Evolutionary conservation across 2,329 filamentous ascomycete genomes (phyloP).

Genomic region (Penicillium sp.): DNA sequence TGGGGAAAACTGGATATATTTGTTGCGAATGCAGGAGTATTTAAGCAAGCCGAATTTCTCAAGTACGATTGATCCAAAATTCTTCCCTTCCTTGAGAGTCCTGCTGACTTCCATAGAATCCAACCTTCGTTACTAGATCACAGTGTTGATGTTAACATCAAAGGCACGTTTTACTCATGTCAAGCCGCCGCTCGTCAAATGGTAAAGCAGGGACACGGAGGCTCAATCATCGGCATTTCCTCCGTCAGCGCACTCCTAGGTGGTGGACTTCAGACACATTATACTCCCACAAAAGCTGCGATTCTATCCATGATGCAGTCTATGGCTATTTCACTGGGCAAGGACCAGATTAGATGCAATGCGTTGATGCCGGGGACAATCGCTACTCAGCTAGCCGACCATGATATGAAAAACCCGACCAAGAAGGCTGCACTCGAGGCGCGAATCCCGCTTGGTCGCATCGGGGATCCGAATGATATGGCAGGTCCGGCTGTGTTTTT

Average conservation of each 20-base stretch:
- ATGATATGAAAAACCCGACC: conserved; percentile 64
- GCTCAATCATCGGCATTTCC: conserved; percentile 33
- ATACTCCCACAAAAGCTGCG: conserved; percentile 81
- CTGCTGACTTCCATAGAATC: conserved; percentile 59
- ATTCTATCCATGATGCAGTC: conserved; percentile 77
- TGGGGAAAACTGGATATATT: conserved; percentile 35
- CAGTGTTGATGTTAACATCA: conserved; percentile 27
- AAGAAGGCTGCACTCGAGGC: conserved; percentile 60
- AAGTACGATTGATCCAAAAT: conserved; percentile 36
- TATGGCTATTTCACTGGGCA: conserved; percentile 71
- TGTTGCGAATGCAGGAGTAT: conserved; percentile 46
- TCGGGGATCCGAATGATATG: conserved; percentile 66
- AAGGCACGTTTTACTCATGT: conserved; percentile 28
- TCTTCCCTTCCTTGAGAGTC: conserved; percentile 1
- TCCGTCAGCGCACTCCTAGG: conserved; percentile 41
- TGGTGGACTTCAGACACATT: conserved; percentile 73
- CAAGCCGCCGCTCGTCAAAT: conserved; percentile 33
- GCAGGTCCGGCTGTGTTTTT: conserved; percentile 64
- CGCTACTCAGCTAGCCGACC: conserved; percentile 75
- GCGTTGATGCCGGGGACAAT: conserved; percentile 78
- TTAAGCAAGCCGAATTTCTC: conserved; percentile 79
- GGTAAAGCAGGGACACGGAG: conserved; percentile 25
- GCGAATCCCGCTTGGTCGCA: conserved; percentile 70
- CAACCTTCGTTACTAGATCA: conserved; percentile 62
- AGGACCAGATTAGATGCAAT: conserved; percentile 74